Evolutionary conservation across 176 grass and related monocot genomes (phyloP).

Genomic region (Phoenix dactylifera): DNA sequence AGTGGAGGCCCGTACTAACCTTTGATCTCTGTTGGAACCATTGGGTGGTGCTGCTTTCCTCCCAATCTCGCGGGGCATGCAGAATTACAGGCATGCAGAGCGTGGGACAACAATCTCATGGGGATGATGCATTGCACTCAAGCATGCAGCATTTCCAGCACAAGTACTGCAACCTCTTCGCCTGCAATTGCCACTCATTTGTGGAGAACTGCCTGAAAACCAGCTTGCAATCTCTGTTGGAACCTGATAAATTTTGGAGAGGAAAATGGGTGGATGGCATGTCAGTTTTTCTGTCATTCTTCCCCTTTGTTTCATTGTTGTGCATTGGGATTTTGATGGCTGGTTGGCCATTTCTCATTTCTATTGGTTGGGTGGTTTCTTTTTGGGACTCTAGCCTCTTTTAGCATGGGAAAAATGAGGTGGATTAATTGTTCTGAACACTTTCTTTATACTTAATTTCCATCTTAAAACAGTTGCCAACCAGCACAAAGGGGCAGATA

Average conservation of each 20-base stretch:
- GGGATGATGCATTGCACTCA: conserved; percentile 46
- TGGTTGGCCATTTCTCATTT: conserved; percentile 65
- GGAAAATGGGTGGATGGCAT: conserved; percentile 70
- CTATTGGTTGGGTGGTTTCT: conserved; percentile 81
- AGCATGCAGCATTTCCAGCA: conserved; percentile 64
- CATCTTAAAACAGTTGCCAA: too few relatives aligned
- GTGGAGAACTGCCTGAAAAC: conserved; percentile 58
- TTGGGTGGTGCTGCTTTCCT: conserved; percentile 76
- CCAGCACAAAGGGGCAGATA: too few relatives aligned
- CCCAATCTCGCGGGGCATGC: conserved; percentile 45
- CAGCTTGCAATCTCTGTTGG: conserved; percentile 58
- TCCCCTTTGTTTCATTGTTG: conserved; percentile 46
- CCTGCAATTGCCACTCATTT: conserved; percentile 76
- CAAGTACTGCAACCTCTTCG: conserved; percentile 84
- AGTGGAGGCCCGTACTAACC: too few relatives aligned
- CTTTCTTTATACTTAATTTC: too few relatives aligned
- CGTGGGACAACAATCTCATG: conserved; percentile 57
- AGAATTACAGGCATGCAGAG: conserved; percentile 63
- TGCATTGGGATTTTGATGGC: conserved; percentile 63
- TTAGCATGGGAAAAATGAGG: too few relatives aligned
- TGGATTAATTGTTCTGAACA: not conserved
- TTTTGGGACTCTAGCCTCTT: conserved; percentile 7
- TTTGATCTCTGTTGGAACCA: not conserved
- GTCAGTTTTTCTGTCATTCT: conserved; percentile 49
- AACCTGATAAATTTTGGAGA: conserved; percentile 53